Conservation (phyloP, 345 rosid genomes). For the Passiflora organensis region DNA sequence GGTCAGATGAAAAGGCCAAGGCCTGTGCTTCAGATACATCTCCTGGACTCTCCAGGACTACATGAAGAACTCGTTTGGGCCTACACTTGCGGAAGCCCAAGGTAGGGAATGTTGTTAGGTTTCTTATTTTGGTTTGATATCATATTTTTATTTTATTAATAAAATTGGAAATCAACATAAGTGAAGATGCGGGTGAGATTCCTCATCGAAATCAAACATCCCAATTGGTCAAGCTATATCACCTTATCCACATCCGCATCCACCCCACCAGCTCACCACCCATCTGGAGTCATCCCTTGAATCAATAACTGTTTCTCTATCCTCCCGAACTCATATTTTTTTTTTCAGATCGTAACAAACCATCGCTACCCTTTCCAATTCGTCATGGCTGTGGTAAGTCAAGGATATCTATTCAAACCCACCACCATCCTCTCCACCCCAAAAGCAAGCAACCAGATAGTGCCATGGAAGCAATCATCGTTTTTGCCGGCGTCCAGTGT, state of each 20-base stretch:
- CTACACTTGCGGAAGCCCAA: too few species aligned
- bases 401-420: slow-evolving; percentile 58
- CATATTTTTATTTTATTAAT: too few species aligned
- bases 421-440: slow-evolving; percentile 39
- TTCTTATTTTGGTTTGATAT: too few species aligned
- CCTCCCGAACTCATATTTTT: neutral
- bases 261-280: slow-evolving; percentile 19
- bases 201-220: slow-evolving; percentile 27
- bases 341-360: too few species aligned
- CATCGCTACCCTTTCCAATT: neutral
- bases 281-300: slow-evolving; percentile 13
- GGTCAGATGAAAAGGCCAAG: too few species aligned
- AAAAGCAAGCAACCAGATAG: slow-evolving; percentile 34
- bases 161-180: too few species aligned
- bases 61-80: too few species aligned
- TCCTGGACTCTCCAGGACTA: too few species aligned
- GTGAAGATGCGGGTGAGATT: slow-evolving; percentile 19
- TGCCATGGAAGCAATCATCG: slow-evolving; percentile 42
- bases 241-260: slow-evolving; percentile 40
- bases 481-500: slow-evolving; percentile 2
- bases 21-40: too few species aligned
- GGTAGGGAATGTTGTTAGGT: too few species aligned
- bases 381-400: slow-evolving; percentile 53
- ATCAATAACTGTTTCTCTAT: neutral
- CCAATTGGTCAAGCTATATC: slow-evolving; percentile 41